A percentile compares a stretch with the other conserved stretches of the same genome.
phyloP scores from a whole-genome alignment of 1,284 basidiomycete genomes.

The Cryptococcus wingfieldii region DNA sequence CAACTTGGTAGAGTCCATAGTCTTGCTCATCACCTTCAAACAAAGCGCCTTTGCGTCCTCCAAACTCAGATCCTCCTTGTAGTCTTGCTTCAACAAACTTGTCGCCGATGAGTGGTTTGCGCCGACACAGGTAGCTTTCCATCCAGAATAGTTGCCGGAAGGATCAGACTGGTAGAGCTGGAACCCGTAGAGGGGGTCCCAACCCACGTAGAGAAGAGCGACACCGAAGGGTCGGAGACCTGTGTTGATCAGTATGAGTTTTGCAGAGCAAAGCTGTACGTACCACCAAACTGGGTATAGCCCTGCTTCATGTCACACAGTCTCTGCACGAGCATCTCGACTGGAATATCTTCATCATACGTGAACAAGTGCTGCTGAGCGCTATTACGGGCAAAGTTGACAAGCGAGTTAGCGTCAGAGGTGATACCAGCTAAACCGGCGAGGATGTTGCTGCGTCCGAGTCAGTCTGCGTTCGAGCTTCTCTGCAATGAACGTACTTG shows the following conservation, averaged over 20 bases:
- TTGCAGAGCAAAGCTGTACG: conserved; percentile 23
- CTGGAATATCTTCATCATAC: conserved; percentile 97
- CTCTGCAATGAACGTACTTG: conserved; percentile 48
- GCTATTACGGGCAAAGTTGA: conserved; percentile 87
- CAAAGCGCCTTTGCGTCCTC: conserved; percentile 90
- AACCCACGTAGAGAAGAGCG: conserved; percentile 91
- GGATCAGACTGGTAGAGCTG: conserved; percentile 98
- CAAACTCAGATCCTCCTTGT: conserved; percentile 88
- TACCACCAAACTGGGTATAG: conserved; percentile 95
- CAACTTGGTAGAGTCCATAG: conserved; percentile 96
- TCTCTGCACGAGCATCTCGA: conserved; percentile 88
- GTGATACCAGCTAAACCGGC: conserved; percentile 93
- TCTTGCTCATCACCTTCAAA: conserved; percentile 95
- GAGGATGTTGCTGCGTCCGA: conserved; percentile 73
- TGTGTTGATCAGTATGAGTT: conserved; percentile 33
- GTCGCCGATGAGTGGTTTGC: conserved; percentile 76
- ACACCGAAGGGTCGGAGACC: conserved; percentile 97
- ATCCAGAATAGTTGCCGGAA: conserved; percentile 96
- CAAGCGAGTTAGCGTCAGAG: conserved; percentile 94
- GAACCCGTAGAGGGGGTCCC: conserved; percentile 93
- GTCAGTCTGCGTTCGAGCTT: conserved; percentile 1
- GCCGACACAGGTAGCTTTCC: conserved; percentile 98
- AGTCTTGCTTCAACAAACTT: conserved; percentile 88
- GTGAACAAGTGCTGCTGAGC: conserved; percentile 83
- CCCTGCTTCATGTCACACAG: conserved; percentile 98